Evolutionary conservation across 768 basidiomycete genomes (phyloP).

Genomic region (Russula compacta): DNA sequence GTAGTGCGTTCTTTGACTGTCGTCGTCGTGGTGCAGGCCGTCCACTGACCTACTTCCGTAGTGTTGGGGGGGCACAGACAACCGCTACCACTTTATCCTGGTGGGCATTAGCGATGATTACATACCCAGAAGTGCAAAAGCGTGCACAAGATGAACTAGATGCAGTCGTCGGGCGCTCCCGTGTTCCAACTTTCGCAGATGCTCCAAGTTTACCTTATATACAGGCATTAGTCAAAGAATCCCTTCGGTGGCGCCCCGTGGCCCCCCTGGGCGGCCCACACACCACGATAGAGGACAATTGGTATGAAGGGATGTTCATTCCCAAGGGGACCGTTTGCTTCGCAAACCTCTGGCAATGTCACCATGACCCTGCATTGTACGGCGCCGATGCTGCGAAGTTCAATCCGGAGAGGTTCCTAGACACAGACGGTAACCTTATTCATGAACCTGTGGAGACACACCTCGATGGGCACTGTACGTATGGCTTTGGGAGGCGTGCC

Average conservation of each 20-base stretch:
- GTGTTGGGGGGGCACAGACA: slow-evolving; percentile 3
- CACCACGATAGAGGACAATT: slow-evolving; percentile 22
- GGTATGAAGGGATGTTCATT: slow-evolving; percentile 25
- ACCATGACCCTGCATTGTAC: slow-evolving; percentile 8
- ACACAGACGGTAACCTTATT: background rate
- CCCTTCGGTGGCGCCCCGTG: slow-evolving; percentile 4
- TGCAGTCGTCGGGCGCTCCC: background rate
- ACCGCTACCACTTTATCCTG: slow-evolving; percentile 2
- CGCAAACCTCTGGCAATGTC: slow-evolving; percentile 20
- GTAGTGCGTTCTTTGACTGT: slow-evolving; percentile 1
- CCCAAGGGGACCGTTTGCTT: slow-evolving; percentile 29
- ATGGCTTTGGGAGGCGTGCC: slow-evolving; percentile 14
- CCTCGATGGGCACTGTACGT: slow-evolving; percentile 12
- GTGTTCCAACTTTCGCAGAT: background rate
- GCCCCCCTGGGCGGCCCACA: background rate
- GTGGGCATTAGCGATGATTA: slow-evolving; percentile 17
- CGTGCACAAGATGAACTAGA: slow-evolving; percentile 7
- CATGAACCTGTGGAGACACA: slow-evolving; percentile 6
- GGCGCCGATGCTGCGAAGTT: slow-evolving; percentile 18
- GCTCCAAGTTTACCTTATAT: background rate
- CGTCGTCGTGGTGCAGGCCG: background rate
- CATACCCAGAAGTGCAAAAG: slow-evolving; percentile 10
- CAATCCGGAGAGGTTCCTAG: slow-evolving; percentile 19
- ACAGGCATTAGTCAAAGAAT: slow-evolving; percentile 5
- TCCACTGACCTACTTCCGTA: background rate